Evolutionary conservation across 768 basidiomycete genomes (phyloP).

Genomic region (Lyophyllum atratum): DNA sequence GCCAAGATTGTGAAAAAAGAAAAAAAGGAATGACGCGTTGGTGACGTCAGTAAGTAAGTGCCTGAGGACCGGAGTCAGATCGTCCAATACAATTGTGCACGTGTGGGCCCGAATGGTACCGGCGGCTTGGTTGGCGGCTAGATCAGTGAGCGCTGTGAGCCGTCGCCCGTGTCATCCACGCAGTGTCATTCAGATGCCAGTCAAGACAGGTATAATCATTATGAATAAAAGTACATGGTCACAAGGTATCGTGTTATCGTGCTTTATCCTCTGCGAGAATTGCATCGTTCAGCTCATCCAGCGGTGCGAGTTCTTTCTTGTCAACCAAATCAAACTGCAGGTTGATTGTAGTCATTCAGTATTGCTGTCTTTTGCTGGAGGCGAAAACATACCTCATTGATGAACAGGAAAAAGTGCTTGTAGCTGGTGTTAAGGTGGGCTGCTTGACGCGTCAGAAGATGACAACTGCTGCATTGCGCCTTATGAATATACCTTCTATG

Average conservation of each 20-base stretch:
- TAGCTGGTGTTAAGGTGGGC: slow-evolving; percentile 99
- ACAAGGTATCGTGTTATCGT: slow-evolving; percentile 26
- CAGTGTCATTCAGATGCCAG: too few relatives aligned
- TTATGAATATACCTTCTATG: slow-evolving; percentile 77
- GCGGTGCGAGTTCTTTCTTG: slow-evolving; percentile 91
- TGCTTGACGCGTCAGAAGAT: slow-evolving; percentile 27
- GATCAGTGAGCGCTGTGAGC: too few relatives aligned
- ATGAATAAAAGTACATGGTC: slow-evolving; percentile 12
- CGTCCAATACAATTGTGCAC: too few relatives aligned
- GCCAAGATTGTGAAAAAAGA: too few relatives aligned
- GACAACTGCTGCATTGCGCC: not conserved
- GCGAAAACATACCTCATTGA: slow-evolving; percentile 74
- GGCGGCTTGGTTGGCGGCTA: too few relatives aligned
- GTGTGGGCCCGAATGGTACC: too few relatives aligned
- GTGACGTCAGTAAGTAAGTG: slow-evolving; percentile 8
- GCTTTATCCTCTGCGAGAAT: slow-evolving; percentile 62
- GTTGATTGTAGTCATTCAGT: slow-evolving; percentile 9
- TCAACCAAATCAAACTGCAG: slow-evolving; percentile 89
- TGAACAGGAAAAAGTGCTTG: slow-evolving; percentile 95
- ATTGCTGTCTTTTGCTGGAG: not conserved
- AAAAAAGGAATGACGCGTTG: not conserved
- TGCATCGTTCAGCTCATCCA: slow-evolving; percentile 94
- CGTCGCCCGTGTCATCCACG: too few relatives aligned
- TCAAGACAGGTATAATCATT: slow-evolving; percentile 6
- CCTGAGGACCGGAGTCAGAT: too few relatives aligned